A percentile compares a stretch with the other conserved stretches of the same genome.
Conservation (phyloP, 1,284 basidiomycete species). For the Cutaneotrichosporon spelunceum region DNA sequence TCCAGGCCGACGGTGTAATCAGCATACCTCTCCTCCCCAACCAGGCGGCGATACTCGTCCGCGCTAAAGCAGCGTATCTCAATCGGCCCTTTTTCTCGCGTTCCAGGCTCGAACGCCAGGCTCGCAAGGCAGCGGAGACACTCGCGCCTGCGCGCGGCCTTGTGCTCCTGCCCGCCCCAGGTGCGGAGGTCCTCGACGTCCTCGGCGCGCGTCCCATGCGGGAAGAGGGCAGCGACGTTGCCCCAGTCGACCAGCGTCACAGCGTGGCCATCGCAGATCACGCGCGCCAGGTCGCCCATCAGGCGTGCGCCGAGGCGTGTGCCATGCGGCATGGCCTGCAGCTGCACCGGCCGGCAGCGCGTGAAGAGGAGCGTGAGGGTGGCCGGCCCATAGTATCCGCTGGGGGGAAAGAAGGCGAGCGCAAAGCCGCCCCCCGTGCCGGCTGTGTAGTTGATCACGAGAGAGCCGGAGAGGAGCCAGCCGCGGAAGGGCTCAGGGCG, state of each 20-base stretch:
- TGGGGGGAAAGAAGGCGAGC: conserved; percentile 1
- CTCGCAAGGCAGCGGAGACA: neutral
- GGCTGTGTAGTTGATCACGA: neutral
- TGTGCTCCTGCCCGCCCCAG: neutral
- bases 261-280: neutral
- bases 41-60: neutral
- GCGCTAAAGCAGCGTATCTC: neutral
- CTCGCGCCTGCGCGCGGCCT: neutral
- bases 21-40: neutral
- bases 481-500: conserved; percentile 3
- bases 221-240: neutral
- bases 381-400: neutral
- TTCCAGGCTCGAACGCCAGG: neutral
- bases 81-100: neutral
- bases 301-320: neutral
- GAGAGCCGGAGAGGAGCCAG: neutral
- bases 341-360: neutral
- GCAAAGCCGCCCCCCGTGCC: neutral
- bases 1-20: neutral
- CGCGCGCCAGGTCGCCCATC: neutral
- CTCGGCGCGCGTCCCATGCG: neutral
- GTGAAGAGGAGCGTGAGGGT: neutral
- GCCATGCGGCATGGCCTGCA: neutral
- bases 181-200: neutral
- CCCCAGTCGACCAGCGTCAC: conserved; percentile 2